A percentile compares a stretch with the other conserved stretches of the same genome.
phyloP scores from a whole-genome alignment of 1,139 yeast genomes.

The Candida sp. region DNA sequence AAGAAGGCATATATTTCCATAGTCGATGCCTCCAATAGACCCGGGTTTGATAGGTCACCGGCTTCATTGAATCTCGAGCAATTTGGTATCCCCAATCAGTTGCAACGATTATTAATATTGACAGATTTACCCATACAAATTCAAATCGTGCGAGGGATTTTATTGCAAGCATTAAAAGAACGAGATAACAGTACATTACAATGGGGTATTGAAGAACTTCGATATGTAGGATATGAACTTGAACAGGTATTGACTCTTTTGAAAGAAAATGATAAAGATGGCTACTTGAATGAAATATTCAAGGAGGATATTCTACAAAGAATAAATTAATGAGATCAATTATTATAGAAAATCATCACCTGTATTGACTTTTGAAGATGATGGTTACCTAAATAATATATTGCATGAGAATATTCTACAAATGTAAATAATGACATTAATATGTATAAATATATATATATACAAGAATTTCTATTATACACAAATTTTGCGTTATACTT shows the following conservation, averaged over 20 bases:
- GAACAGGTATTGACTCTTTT: slow-evolving; percentile 15
- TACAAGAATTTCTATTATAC: slow-evolving; percentile 1
- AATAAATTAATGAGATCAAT: background rate
- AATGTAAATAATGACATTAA: background rate
- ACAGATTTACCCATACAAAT: slow-evolving; percentile 5
- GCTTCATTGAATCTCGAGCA: slow-evolving; percentile 7
- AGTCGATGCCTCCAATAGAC: background rate
- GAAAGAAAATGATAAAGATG: slow-evolving; percentile 5
- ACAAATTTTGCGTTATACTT: slow-evolving; percentile 9
- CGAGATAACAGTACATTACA: slow-evolving; percentile 18
- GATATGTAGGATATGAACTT: slow-evolving; percentile 24
- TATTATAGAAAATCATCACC: background rate
- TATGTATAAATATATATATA: slow-evolving; percentile 13
- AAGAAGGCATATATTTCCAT: slow-evolving; percentile 8
- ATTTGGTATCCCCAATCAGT: slow-evolving; percentile 11
- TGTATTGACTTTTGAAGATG: background rate
- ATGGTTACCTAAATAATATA: background rate
- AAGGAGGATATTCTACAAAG: background rate
- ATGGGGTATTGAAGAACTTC: slow-evolving; percentile 35
- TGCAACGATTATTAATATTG: slow-evolving; percentile 5
- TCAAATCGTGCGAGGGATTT: slow-evolving; percentile 15
- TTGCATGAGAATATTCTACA: no score
- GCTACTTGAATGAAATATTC: slow-evolving; percentile 7
- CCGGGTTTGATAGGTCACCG: background rate
- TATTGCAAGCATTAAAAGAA: slow-evolving; percentile 18